Evolutionary conservation across 1,284 basidiomycete species (phyloP), one percentile per base, ranked within the genome.

Genomic region (Puccinia coronata): DNA sequence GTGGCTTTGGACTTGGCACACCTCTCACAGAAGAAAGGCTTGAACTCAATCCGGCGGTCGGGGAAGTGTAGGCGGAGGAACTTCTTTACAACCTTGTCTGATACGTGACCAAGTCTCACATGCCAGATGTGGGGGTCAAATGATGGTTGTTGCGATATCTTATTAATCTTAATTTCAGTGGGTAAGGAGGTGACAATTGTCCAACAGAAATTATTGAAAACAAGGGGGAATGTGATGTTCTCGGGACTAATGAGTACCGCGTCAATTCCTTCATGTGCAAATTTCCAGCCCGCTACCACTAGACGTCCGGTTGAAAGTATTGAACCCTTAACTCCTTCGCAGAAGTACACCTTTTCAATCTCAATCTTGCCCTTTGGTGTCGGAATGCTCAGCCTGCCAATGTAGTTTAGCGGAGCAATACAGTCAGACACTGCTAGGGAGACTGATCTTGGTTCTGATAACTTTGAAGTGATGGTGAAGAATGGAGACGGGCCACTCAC

Each of bases 111-210:
- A 8, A 65, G 61, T 2, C 31, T 2, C 2, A 23, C 39, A 18
- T 65, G 61, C 61, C 61, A 65, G 34, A 39, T 9, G 39, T 39
- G 28, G 36, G 61, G 34, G 28, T 65, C 61, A 65, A 65, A 65
- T 18, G 39, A 65, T 2, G 61, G 61, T 23, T 28, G 31, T 36
- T 65, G 61, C 9, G 61, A 5, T 14, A 65, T 65, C 6, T 61
- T 61, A 31, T 61, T 25, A 11, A 8, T 61, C 34, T 11, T 20
- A 11, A 53, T 14, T 5, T 14, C 14, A 47, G 43, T 8, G 43
- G 43, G 43, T 8, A 16, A 16, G 43, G 9, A 8, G 43, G 43
- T 47, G 43, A 47, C 43, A 8, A 47, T 57, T 8, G 28, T n/a
- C 28, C 5, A 57, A n/a, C n/a, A 16, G 61, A 39, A 36, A 2